phyloP scores from a whole-genome alignment of 305 asterid species.

The Fraxinus dipetala region DNA sequence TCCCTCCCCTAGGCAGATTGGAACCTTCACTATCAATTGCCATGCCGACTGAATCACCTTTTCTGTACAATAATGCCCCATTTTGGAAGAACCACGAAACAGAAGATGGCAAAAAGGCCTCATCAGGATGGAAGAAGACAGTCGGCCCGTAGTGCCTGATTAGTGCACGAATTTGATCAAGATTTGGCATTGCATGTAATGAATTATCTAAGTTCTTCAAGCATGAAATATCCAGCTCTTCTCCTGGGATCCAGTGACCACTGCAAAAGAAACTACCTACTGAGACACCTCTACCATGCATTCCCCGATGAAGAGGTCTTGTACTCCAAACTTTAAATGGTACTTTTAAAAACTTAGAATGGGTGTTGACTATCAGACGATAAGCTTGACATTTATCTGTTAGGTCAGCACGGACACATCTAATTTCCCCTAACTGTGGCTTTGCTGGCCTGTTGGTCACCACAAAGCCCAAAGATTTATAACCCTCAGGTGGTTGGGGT shows the following conservation, averaged over 20 bases:
- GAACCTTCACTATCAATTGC: slow-evolving; percentile 62
- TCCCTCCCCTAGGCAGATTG: slow-evolving; percentile 67
- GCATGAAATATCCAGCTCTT: slow-evolving; percentile 54
- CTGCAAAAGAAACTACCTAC: slow-evolving; percentile 72
- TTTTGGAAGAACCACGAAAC: slow-evolving; percentile 77
- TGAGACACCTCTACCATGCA: slow-evolving; percentile 59
- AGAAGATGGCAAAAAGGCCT: slow-evolving; percentile 71
- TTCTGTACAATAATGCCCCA: slow-evolving; percentile 59
- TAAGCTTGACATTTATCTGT: slow-evolving; percentile 60
- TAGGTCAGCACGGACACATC: slow-evolving; percentile 72
- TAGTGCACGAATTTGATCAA: slow-evolving; percentile 66
- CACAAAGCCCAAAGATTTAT: slow-evolving; percentile 69
- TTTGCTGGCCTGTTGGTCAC: slow-evolving; percentile 56
- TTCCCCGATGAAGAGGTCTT: slow-evolving; percentile 67
- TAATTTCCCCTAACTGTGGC: slow-evolving; percentile 58
- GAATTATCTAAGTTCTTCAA: slow-evolving; percentile 56
- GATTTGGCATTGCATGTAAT: slow-evolving; percentile 72
- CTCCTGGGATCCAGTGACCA: slow-evolving; percentile 30
- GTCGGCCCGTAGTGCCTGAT: slow-evolving; percentile 76
- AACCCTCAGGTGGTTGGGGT: slow-evolving; percentile 75
- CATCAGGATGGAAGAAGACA: slow-evolving; percentile 73
- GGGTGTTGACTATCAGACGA: slow-evolving; percentile 34
- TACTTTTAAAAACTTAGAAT: slow-evolving; percentile 34
- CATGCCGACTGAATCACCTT: slow-evolving; percentile 33
- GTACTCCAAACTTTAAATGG: slow-evolving; percentile 55